These are phyloP conservation scores for Aspergillus carbonarius DNA, from an alignment of 2,329 filamentous ascomycete genomes.

Conservation along the genomic window DNA sequence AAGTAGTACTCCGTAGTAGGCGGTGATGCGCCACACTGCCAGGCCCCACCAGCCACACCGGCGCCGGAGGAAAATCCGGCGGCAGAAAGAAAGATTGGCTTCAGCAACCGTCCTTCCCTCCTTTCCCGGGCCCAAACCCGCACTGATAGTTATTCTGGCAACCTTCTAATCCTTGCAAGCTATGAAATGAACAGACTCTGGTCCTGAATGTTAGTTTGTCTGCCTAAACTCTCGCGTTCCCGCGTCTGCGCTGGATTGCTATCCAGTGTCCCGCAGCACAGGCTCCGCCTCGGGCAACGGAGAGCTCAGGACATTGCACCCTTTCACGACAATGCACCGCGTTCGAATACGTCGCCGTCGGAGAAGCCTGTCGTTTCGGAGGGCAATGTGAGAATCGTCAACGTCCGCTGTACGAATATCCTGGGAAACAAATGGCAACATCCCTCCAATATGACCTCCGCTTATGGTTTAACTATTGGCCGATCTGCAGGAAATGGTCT, in stretches of 20 bases:
- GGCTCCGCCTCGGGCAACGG: conserved; percentile 20
- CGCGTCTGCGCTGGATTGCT: conserved; percentile 30
- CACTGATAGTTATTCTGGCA: background rate
- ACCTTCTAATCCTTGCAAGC: background rate
- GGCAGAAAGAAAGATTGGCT: background rate
- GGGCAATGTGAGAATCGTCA: background rate
- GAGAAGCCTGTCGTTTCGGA: background rate
- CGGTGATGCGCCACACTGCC: conserved; percentile 26
- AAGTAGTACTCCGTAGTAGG: background rate
- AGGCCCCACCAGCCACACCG: conserved; percentile 28
- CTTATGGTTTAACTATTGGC: background rate
- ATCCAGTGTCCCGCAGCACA: conserved; percentile 20
- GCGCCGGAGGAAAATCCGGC: conserved; percentile 27
- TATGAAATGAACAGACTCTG: conserved; percentile 16
- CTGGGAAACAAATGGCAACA: background rate
- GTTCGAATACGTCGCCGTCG: conserved; percentile 2
- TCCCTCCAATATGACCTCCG: background rate
- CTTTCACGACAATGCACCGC: conserved; percentile 14
- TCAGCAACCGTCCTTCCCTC: background rate
- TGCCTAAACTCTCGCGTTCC: conserved; percentile 29
- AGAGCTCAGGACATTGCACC: conserved; percentile 11
- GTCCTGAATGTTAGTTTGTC: conserved; percentile 39
- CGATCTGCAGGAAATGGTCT: background rate
- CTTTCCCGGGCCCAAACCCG: background rate
- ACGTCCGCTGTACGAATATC: background rate